Conservation (phyloP, 495 filamentous ascomycete genomes). For the Lepraria neglecta region DNA sequence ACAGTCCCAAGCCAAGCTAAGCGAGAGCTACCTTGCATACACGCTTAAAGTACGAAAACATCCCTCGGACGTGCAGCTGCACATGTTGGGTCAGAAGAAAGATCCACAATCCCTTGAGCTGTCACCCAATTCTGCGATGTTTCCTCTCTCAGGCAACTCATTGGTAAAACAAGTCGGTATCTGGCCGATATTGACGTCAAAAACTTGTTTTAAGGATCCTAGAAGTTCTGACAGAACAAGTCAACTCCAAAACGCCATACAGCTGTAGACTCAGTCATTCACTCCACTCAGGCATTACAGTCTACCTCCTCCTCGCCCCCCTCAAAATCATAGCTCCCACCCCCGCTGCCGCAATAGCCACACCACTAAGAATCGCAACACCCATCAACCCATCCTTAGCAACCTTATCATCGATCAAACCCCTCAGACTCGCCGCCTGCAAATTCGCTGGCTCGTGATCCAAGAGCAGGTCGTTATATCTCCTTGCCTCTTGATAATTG, state of each 20-base stretch:
- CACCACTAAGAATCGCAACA: conserved; percentile 91
- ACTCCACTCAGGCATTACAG: not conserved
- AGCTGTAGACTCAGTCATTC: not conserved
- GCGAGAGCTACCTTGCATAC: too few species aligned
- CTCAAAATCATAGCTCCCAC: conserved; percentile 79
- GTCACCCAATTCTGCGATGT: too few species aligned
- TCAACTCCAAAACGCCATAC: conserved; percentile 10
- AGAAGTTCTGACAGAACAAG: too few species aligned
- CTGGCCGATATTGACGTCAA: too few species aligned
- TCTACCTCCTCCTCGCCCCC: conserved; percentile 51
- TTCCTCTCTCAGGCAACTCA: too few species aligned
- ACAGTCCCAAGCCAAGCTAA: too few species aligned
- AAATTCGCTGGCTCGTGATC: conserved; percentile 85
- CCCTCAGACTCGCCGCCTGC: conserved; percentile 76
- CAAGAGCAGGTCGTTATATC: conserved; percentile 87
- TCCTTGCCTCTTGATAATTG: conserved; percentile 88
- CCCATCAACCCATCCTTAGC: conserved; percentile 89
- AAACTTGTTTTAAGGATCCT: too few species aligned
- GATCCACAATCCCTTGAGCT: too few species aligned
- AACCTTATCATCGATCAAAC: conserved; percentile 91
- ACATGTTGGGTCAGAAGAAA: too few species aligned
- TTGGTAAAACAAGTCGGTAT: too few species aligned
- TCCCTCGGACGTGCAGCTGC: too few species aligned
- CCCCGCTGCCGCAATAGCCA: conserved; percentile 88
- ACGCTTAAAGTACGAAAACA: too few species aligned